Base-by-base conservation (phyloP, 2,329 filamentous ascomycete species). In the Simplicillium sp. region DNA sequence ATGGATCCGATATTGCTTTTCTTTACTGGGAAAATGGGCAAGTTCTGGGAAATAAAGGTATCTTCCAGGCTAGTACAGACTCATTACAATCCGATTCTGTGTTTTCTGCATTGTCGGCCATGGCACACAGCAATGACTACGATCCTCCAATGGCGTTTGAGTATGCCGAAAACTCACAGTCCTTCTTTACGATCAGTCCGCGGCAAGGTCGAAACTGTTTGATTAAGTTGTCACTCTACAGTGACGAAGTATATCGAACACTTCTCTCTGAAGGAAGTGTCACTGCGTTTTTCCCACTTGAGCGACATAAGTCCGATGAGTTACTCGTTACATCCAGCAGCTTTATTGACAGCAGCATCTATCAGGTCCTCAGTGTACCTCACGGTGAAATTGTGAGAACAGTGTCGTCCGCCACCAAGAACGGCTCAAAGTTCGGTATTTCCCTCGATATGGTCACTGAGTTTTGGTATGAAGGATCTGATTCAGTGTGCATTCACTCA, bases 401-500 rank as follows among this genome's bases (percentile, higher is more conserved):
- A 0, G 37, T 67, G 2, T 61, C 57, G 0, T 55, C 57, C 0
- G 49, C 54, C 2, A 60, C 57, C 8, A 50, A 53, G 11, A 43
- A 57, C 25, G 61, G 59, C 4, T 38, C 44, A 16, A 56, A 55
- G 29, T 53, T 61, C 15, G 58, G 58, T 0, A 45, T 69, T 11
- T 58, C 54, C 1, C 46, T 48, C 11, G 48, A 48, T n/a, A 66
- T 67, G 50, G 47, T 66, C 2, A 56, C 56, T 0, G 63, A 68
- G 35, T 53, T 67, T 31, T 67, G 64, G 53, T 65, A 59, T 25
- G 56, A 62, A 34, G 62, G 65, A 2, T 56, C 49, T 0, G 58
- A 57, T 7, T 54, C 57, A n/a, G 50, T 54, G 18, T 48, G 45
- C 15, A 51, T 67, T 5, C 65, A 68, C 28, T 57, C 59, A 0